These are phyloP conservation scores for Pythium brassicae DNA, from an alignment of 352 stramenopile genomes.

Conservation along the genomic window DNA sequence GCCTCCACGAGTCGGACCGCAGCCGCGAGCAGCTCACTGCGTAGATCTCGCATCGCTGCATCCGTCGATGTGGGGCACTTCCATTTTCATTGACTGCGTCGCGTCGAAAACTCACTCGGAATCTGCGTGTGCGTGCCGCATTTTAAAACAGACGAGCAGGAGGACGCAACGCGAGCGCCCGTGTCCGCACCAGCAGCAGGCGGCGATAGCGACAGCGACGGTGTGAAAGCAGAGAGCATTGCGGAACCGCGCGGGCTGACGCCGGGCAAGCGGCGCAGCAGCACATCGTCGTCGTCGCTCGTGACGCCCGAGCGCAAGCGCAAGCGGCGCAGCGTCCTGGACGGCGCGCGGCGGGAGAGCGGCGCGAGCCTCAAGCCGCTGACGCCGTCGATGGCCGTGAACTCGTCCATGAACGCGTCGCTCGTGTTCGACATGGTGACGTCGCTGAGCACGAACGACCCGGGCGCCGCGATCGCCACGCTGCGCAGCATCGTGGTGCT, in stretches of 20 bases:
- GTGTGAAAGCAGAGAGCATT: slow-evolving; percentile 2
- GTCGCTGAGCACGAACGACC: slow-evolving; percentile 80
- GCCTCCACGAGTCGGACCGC: not conserved
- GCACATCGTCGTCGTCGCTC: not conserved
- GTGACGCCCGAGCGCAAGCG: slow-evolving; percentile 14
- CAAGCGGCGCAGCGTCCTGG: slow-evolving; percentile 30
- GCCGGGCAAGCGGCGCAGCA: not conserved
- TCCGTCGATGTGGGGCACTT: not conserved
- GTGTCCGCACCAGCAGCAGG: not conserved
- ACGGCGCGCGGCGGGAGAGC: slow-evolving; percentile 6
- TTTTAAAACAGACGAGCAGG: slow-evolving; percentile 8
- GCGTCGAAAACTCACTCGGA: not conserved
- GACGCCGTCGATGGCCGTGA: slow-evolving; percentile 47
- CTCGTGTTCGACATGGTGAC: slow-evolving; percentile 82
- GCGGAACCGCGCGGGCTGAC: not conserved
- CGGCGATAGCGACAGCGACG: slow-evolving; percentile 6
- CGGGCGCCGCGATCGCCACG: slow-evolving; percentile 66
- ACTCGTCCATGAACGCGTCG: slow-evolving; percentile 79
- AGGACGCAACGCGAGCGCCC: not conserved
- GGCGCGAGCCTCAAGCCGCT: slow-evolving; percentile 40
- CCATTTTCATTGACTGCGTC: not conserved
- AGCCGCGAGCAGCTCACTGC: not conserved
- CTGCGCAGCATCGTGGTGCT: slow-evolving; percentile 79
- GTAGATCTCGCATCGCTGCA: not conserved
- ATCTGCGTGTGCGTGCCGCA: not conserved